Evolutionary conservation across 306 rosid species (phyloP).

Genomic region (Quercus alba): DNA sequence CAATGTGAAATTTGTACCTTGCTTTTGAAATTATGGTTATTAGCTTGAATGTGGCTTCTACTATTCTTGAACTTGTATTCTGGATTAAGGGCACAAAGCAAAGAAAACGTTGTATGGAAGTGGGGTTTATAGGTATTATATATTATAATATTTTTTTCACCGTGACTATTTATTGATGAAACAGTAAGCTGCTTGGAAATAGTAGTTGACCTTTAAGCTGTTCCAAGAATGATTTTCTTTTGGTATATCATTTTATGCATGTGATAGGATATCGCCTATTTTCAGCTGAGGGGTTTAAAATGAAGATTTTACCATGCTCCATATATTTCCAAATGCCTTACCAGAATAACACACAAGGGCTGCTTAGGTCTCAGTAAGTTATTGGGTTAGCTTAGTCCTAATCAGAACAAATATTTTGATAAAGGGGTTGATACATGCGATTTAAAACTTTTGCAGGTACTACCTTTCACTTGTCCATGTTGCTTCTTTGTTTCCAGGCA

Average conservation of each 20-base stretch:
- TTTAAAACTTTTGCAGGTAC: constrained; percentile 69
- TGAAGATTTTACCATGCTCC: not conserved
- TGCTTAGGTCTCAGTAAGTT: not conserved
- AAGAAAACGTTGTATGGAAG: not conserved
- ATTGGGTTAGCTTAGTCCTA: not conserved
- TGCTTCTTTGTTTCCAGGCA: constrained; percentile 87
- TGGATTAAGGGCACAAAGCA: not conserved
- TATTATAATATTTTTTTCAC: no score
- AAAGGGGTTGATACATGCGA: constrained; percentile 31
- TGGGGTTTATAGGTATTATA: not conserved
- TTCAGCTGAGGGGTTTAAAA: no score
- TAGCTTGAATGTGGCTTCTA: not conserved
- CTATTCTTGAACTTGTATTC: not conserved
- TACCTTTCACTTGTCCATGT: constrained; percentile 89
- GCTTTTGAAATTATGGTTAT: constrained; percentile 4
- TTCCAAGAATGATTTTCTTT: not conserved
- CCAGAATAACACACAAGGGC: not conserved
- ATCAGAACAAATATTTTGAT: not conserved
- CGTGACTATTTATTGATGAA: not conserved
- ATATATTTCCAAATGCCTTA: not conserved
- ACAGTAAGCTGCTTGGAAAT: no score
- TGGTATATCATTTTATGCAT: not conserved
- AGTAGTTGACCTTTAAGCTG: not conserved
- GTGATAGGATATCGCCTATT: no score
- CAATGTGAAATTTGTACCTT: not conserved